Conservation (phyloP, 202 grass and related monocot species). For the Zizania palustris region DNA sequence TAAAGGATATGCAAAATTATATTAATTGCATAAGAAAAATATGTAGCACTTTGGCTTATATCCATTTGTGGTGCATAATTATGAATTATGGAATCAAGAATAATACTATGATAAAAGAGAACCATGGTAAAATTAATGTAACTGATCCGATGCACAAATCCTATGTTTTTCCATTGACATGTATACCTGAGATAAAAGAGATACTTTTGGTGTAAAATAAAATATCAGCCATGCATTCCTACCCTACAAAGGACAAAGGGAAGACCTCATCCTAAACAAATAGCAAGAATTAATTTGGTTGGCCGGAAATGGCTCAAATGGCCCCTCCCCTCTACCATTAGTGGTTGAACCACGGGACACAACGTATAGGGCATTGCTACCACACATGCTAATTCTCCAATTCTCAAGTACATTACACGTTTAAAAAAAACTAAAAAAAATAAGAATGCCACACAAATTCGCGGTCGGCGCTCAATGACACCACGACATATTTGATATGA, state of each 20-base stretch:
- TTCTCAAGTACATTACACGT: background rate
- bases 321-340: constrained; percentile 50
- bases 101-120: background rate
- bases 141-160: too few species aligned
- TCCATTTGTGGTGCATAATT: background rate
- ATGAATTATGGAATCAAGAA: background rate
- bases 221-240: constrained; percentile 41
- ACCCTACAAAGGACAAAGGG: constrained; percentile 6
- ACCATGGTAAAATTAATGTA: background rate
- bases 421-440: constrained; percentile 21
- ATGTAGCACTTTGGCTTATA: too few species aligned
- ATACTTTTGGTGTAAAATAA: constrained; percentile 29
- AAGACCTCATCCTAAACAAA: constrained; percentile 52
- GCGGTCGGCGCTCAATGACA: background rate
- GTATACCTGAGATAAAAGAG: background rate
- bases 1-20: background rate
- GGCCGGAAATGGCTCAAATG: constrained; percentile 44
- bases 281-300: constrained; percentile 45
- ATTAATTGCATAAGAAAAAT: background rate
- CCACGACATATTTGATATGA: background rate
- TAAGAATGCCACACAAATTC: background rate
- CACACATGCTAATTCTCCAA: constrained; percentile 41
- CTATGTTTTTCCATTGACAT: background rate
- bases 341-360: constrained; percentile 55
- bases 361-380: constrained; percentile 46